phyloP scores from a whole-genome alignment of 164 flowering plant genomes.

The Vitis rupestris region DNA sequence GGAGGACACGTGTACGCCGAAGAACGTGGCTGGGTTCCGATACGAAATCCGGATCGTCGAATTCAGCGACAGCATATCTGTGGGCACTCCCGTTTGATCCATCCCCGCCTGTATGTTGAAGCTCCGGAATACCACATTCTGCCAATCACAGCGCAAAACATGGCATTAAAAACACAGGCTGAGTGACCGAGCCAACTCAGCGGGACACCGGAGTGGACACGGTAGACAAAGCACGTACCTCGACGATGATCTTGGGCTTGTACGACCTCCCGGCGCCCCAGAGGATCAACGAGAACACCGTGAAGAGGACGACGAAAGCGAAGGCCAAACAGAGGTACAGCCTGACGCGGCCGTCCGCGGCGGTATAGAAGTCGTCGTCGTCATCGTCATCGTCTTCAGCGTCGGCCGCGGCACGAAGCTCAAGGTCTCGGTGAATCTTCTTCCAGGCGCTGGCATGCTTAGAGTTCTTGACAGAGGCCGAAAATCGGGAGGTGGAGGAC shows the following conservation, averaged over 20 bases:
- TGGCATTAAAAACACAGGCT: neutral
- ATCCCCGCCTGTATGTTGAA: conserved; percentile 73
- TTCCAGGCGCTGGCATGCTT: conserved; percentile 34
- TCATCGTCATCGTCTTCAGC: conserved; percentile 12
- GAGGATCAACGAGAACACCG: conserved; percentile 66
- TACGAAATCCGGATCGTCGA: conserved; percentile 68
- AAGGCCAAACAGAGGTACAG: conserved; percentile 41
- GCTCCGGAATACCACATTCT: conserved; percentile 63
- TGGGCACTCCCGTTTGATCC: conserved; percentile 71
- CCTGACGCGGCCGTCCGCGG: conserved; percentile 31
- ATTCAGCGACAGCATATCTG: conserved; percentile 77
- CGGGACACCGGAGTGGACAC: neutral
- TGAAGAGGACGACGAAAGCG: conserved; percentile 52
- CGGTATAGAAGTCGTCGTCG: conserved; percentile 32
- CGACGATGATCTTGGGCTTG: conserved; percentile 52
- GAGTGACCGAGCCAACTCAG: conserved; percentile 15
- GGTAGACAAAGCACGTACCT: conserved; percentile 41
- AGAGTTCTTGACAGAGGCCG: conserved; percentile 59
- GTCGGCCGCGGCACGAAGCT: neutral
- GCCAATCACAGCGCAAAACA: conserved; percentile 11
- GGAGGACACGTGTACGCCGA: conserved; percentile 80
- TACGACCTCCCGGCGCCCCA: conserved; percentile 79
- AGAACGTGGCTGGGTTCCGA: conserved; percentile 74
- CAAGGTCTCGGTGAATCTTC: conserved; percentile 25
- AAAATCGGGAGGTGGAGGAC: conserved; percentile 84